These are phyloP conservation scores for Kodamaea arcana DNA, from an alignment of 1,139 yeast genomes.

Conservation along the genomic window DNA sequence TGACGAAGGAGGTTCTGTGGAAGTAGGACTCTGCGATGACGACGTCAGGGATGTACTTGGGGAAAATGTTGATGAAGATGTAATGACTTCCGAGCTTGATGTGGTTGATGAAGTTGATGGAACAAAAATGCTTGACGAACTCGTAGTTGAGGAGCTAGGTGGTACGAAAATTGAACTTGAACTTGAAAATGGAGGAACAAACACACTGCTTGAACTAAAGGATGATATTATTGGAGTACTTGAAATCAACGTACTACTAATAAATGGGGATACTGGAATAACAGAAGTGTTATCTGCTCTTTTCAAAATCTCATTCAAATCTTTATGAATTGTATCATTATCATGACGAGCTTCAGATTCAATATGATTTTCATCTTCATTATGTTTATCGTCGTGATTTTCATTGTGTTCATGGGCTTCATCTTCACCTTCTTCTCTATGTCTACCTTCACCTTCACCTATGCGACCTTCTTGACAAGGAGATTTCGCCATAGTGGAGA, in stretches of 20 bases:
- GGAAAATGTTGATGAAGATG: not conserved
- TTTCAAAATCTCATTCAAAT: not conserved
- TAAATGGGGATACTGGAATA: not conserved
- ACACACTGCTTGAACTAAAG: conserved; percentile 3
- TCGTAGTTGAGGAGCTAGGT: conserved; percentile 9
- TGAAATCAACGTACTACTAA: not conserved
- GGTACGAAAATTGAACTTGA: conserved; percentile 2
- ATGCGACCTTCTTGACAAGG: not conserved
- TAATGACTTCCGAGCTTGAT: not conserved
- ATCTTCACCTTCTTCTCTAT: not conserved
- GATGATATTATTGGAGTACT: conserved; percentile 1
- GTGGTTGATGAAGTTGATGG: conserved; percentile 4
- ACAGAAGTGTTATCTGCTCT: not conserved
- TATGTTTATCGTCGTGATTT: not conserved
- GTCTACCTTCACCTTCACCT: not conserved
- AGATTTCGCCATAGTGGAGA: not conserved
- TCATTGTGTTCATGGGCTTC: not conserved
- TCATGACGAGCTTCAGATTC: not conserved
- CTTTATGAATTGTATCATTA: not conserved
- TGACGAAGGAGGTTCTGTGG: conserved; percentile 14
- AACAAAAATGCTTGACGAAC: conserved; percentile 3
- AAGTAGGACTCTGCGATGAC: conserved; percentile 11
- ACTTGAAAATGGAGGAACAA: conserved; percentile 3
- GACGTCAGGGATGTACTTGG: conserved; percentile 6
- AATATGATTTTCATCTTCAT: not conserved